These are phyloP conservation scores for Haematococcus lacustris DNA, from an alignment of 139 green algal species.

Conservation along the genomic window DNA sequence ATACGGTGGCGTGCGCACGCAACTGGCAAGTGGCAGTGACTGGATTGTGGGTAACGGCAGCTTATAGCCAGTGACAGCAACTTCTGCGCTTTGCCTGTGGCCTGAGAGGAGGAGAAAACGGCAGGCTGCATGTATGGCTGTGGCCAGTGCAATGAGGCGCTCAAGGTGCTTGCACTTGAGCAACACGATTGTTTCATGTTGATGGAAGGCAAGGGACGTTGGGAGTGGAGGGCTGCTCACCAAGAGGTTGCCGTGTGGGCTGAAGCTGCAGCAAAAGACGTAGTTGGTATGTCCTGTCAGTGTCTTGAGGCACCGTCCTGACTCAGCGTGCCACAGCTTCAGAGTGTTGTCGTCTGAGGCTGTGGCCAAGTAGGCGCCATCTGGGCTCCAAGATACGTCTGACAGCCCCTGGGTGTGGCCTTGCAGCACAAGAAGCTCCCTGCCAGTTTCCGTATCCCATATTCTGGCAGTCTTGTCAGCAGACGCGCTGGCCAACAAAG, in stretches of 20 bases:
- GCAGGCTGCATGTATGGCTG: too few species aligned
- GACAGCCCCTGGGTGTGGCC: conserved; percentile 62
- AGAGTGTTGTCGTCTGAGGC: conserved; percentile 61
- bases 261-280: conserved; percentile 80
- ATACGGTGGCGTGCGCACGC: too few species aligned
- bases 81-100: too few species aligned
- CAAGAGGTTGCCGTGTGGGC: conserved; percentile 64
- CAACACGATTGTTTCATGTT: neutral
- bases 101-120: too few species aligned
- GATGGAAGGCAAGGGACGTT: neutral
- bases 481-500: conserved; percentile 54
- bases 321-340: conserved; percentile 52
- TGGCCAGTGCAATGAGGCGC: too few species aligned
- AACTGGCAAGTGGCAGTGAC: too few species aligned
- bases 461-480: conserved; percentile 63
- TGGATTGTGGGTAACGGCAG: too few species aligned
- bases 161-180: too few species aligned
- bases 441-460: conserved; percentile 52
- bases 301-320: conserved; percentile 41
- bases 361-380: conserved; percentile 49
- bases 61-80: too few species aligned
- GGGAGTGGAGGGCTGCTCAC: conserved; percentile 30
- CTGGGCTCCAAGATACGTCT: conserved; percentile 73
- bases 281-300: conserved; percentile 80
- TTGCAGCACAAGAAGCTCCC: conserved; percentile 22